Percentiles rank a stretch among this genome's conserved stretches.
These are phyloP conservation scores for Lathyrus oleraceus DNA, from an alignment of 306 rosid genomes.

Conservation along the genomic window DNA sequence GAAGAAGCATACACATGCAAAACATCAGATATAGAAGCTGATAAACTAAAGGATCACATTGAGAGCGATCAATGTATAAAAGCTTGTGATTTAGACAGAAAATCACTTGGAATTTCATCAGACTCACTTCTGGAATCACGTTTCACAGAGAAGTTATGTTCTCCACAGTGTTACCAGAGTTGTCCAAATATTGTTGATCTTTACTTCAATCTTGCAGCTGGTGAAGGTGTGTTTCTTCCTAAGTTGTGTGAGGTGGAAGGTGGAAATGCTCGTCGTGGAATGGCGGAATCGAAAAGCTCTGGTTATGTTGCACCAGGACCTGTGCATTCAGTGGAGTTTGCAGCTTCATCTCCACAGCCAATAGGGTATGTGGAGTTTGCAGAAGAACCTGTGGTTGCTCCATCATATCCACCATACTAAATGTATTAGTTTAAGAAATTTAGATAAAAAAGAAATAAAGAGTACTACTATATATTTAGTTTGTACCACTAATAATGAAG, in stretches of 20 bases:
- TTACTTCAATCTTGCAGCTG: constrained; percentile 86
- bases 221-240: constrained; percentile 96
- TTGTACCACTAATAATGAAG: background rate
- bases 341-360: constrained; percentile 33
- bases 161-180: constrained; percentile 57
- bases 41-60: constrained; percentile 59
- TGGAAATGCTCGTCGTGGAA: constrained; percentile 47
- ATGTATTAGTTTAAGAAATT: background rate
- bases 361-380: constrained; percentile 5
- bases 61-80: constrained; percentile 66
- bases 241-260: constrained; percentile 58
- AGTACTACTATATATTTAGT: background rate
- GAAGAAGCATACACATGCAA: constrained; percentile 71
- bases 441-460: background rate
- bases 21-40: constrained; percentile 74
- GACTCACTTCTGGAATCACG: constrained; percentile 68
- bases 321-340: constrained; percentile 31
- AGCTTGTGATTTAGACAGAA: constrained; percentile 73
- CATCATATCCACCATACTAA: constrained; percentile 40
- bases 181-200: constrained; percentile 80
- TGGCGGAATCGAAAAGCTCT: constrained; percentile 78
- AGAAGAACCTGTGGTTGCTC: constrained; percentile 31
- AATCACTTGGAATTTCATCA: constrained; percentile 70
- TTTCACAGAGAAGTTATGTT: constrained; percentile 69
- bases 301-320: constrained; percentile 74